A percentile compares a stretch with the other conserved stretches of the same genome.
phyloP scores from a whole-genome alignment of 345 rosid genomes.

The Eucalyptus erythrocorys region DNA sequence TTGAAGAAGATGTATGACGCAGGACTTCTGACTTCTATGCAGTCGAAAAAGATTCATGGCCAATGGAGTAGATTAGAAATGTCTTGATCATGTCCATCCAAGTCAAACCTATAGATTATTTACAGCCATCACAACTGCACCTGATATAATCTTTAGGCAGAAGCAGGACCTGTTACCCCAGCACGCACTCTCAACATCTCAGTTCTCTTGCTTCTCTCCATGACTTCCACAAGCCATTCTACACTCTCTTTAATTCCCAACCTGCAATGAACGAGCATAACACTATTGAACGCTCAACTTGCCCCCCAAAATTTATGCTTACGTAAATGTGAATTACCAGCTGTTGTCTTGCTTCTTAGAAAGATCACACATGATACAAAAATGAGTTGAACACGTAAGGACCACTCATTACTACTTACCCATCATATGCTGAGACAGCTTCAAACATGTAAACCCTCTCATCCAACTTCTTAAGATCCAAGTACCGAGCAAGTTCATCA shows the following conservation, averaged over 20 bases:
- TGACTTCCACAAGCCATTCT: slow-evolving; percentile 86
- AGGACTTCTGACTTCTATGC: not conserved
- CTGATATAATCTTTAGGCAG: slow-evolving; percentile 8
- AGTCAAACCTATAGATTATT: not conserved
- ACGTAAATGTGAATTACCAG: not conserved
- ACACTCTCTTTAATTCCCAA: slow-evolving; percentile 45
- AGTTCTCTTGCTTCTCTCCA: slow-evolving; percentile 98
- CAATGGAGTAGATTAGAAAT: not conserved
- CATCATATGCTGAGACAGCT: slow-evolving; percentile 89
- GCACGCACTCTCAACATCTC: slow-evolving; percentile 73
- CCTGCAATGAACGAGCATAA: not conserved
- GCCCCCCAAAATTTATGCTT: not conserved
- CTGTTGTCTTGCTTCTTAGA: not conserved
- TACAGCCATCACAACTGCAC: not conserved
- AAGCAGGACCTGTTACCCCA: slow-evolving; percentile 25
- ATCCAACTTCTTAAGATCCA: slow-evolving; percentile 91
- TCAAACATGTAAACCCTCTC: slow-evolving; percentile 90
- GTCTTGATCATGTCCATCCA: not conserved
- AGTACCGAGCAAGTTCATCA: slow-evolving; percentile 72
- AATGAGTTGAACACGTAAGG: not conserved
- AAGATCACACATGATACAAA: not conserved
- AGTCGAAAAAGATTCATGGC: not conserved
- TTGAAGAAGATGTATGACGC: not conserved
- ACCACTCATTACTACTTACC: slow-evolving; percentile 29
- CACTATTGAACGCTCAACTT: not conserved